Evolutionary conservation across 106 monocot genomes (phyloP), one percentile per base, ranked within the genome.

Genomic region (Dendrobium officinale): DNA sequence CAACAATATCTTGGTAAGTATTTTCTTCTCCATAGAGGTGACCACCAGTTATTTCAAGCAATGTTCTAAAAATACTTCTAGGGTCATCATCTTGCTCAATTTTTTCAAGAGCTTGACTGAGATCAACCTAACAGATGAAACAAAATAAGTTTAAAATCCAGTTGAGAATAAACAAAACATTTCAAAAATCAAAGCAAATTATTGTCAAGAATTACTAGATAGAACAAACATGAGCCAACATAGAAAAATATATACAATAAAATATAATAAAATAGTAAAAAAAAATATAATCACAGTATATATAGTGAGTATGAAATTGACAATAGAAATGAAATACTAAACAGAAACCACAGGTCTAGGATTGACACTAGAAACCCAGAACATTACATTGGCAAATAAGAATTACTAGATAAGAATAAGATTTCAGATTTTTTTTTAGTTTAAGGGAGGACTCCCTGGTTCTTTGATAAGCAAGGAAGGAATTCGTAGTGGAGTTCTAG

Each of bases 41-140:
- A 22, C 73, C 81, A 37, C 73, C 51, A 42, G 86, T 86, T 84
- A 79, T 78, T 79, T 90, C 85, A 29, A 95, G 80, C 74, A 92
- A 58, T 42, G 88, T 56, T 82, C 75, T 75, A 44, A 95, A 92
- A 44, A 92, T 81, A 78, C 84, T 81, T 74, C 15, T 75, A 19
- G 87, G 77, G 26, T 88, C 79, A 67, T 88, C 95, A 79, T 80
- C 47, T 19, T 82, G 86, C 61, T 88, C 89, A 56, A 95, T 90
- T 78, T 81, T 84, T 77, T 87, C 87, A 31, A 80, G 64, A 37
- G 82, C 85, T 74, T 79, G 59, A 41, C 45, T 67, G 1, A 92
- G 49, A 83, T 90, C 87, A 81, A 79, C 77, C 95, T 95, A 82
- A 77, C 11, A 24, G 48, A 55, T 9, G 17, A 90, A 76, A 3